These are phyloP conservation scores for Linnemannia exigua DNA, from an alignment of 192 early-diverging fungal species.

Conservation along the genomic window DNA sequence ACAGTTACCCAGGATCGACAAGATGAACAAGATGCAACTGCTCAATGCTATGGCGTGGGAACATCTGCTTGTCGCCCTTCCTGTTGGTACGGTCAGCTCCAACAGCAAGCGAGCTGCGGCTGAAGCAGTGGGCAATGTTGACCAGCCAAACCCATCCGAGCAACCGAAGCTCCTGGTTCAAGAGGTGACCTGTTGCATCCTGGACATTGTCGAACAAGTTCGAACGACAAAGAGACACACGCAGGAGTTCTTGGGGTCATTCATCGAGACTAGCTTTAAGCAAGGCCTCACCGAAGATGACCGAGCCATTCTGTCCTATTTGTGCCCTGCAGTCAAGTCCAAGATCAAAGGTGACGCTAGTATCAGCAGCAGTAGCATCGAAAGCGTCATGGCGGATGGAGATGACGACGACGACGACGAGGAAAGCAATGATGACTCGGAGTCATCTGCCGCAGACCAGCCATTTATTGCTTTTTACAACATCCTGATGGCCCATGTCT, in stretches of 20 bases:
- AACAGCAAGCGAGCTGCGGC: constrained; percentile 21
- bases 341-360: no score
- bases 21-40: constrained; percentile 15
- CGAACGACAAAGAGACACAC: constrained; percentile 13
- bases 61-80: constrained; percentile 12
- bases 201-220: constrained; percentile 16
- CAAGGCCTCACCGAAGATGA: neutral
- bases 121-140: neutral
- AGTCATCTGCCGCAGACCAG: neutral
- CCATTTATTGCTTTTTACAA: neutral
- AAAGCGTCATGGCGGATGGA: no score
- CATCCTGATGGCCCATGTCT: neutral
- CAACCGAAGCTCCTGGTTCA: neutral
- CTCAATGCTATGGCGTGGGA: constrained; percentile 10
- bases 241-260: constrained; percentile 18
- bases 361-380: no score
- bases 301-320: constrained; percentile 7
- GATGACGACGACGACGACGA: neutral
- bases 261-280: constrained; percentile 13
- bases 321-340: constrained; percentile 9
- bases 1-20: constrained; percentile 2
- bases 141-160: constrained; percentile 11
- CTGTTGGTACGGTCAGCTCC: constrained; percentile 8
- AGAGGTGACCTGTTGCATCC: constrained; percentile 3
- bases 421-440: neutral